phyloP scores from a whole-genome alignment of 2,329 filamentous ascomycete species.

The Magnaporthiopsis incrustans region DNA sequence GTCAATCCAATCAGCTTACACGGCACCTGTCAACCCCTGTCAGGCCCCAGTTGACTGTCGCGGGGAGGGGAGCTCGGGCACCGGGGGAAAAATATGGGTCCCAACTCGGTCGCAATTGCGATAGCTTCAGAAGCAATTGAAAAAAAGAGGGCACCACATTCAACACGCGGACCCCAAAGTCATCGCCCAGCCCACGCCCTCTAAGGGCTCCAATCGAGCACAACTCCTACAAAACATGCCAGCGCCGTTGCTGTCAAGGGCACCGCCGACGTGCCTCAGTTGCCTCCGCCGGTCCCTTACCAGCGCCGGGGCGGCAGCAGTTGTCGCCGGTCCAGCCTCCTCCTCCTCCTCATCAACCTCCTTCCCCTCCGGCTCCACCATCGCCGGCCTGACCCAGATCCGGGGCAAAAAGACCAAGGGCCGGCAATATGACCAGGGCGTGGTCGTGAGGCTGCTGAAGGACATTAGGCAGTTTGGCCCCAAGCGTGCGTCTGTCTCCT shows the following conservation, averaged over 20 bases:
- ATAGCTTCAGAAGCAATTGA: neutral
- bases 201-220: neutral
- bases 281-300: slow-evolving; percentile 22
- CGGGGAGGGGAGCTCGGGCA: neutral
- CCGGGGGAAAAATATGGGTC: neutral
- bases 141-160: neutral
- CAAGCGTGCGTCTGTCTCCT: slow-evolving; percentile 20
- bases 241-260: slow-evolving; percentile 1
- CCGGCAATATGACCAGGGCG: slow-evolving; percentile 29
- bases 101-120: neutral
- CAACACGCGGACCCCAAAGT: neutral
- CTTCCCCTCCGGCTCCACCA: slow-evolving; percentile 10
- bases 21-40: neutral
- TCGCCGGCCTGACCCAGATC: slow-evolving; percentile 21
- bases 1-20: slow-evolving; percentile 6
- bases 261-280: slow-evolving; percentile 23
- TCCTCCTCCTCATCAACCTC: slow-evolving; percentile 6
- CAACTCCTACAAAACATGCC: neutral
- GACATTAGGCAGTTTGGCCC: slow-evolving; percentile 33
- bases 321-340: slow-evolving; percentile 5
- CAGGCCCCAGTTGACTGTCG: too few relatives aligned
- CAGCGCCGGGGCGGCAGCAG: slow-evolving; percentile 9
- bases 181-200: neutral
- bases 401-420: slow-evolving; percentile 27
- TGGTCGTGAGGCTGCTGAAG: slow-evolving; percentile 34